These are phyloP conservation scores for Conoideocrella luteorostrata DNA, from an alignment of 2,329 filamentous ascomycete species.

Conservation along the genomic window DNA sequence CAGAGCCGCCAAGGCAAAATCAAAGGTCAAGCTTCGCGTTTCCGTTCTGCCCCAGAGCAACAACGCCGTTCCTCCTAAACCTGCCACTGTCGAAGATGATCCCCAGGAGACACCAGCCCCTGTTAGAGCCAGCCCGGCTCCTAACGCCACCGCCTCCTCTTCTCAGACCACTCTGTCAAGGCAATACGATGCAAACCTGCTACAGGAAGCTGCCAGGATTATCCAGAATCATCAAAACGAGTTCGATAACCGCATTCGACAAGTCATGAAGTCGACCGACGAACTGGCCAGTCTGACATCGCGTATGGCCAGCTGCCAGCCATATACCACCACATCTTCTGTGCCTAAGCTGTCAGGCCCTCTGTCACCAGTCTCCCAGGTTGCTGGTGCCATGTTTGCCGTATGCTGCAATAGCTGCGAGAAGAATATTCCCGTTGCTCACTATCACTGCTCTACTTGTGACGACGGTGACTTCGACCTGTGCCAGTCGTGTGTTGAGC, in stretches of 20 bases:
- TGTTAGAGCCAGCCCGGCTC: conserved; percentile 12
- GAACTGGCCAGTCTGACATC: conserved; percentile 9
- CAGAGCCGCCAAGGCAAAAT: conserved; percentile 93
- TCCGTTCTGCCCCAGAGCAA: conserved; percentile 37
- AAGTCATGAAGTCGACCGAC: conserved; percentile 18
- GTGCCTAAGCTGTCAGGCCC: background rate
- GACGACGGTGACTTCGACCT: conserved; percentile 93
- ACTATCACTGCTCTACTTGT: conserved; percentile 93
- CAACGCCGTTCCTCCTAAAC: conserved; percentile 28
- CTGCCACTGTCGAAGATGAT: conserved; percentile 46
- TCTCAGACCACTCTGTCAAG: conserved; percentile 17
- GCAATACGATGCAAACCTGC: conserved; percentile 19
- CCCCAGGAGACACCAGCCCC: conserved; percentile 20
- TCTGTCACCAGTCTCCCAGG: conserved; percentile 1
- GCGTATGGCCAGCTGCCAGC: conserved; percentile 5
- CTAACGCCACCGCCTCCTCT: conserved; percentile 8
- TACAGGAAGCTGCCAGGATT: conserved; percentile 21
- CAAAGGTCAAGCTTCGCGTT: conserved; percentile 86
- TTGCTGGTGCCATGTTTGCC: conserved; percentile 47
- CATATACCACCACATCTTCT: background rate
- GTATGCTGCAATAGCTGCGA: conserved; percentile 95
- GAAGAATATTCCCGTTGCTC: conserved; percentile 66
- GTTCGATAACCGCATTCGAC: conserved; percentile 21
- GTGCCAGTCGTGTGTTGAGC: conserved; percentile 70
- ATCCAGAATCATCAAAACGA: conserved; percentile 17